Percentiles rank a stretch among this genome's conserved stretches.
Evolutionary conservation across 2,329 filamentous ascomycete genomes (phyloP).

Genomic region (Xylaria sp.): DNA sequence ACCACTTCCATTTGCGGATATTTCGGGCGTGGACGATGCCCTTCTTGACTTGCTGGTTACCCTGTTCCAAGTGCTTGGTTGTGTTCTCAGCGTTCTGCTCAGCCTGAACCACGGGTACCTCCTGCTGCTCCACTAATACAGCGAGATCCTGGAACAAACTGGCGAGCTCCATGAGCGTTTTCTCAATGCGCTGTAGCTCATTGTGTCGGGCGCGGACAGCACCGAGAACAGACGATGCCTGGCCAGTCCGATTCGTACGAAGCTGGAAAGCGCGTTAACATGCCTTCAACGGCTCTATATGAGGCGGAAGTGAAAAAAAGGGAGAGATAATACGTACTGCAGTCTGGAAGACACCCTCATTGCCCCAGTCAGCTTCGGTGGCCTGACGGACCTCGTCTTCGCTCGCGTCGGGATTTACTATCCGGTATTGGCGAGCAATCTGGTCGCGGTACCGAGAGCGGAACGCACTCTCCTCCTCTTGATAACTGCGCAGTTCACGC

Average conservation of each 20-base stretch:
- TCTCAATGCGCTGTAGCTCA: conserved; percentile 83
- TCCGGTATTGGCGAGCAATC: conserved; percentile 82
- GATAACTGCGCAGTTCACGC: conserved; percentile 75
- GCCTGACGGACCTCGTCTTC: conserved; percentile 78
- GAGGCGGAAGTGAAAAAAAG: background rate
- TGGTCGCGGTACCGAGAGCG: conserved; percentile 78
- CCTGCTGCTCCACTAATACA: conserved; percentile 78
- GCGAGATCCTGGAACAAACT: conserved; percentile 79
- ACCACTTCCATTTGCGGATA: conserved; percentile 84
- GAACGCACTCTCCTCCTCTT: conserved; percentile 77
- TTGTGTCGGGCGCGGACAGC: conserved; percentile 85
- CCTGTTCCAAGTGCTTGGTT: conserved; percentile 73
- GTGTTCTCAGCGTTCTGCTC: conserved; percentile 75
- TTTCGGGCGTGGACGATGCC: conserved; percentile 74
- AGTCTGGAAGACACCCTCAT: conserved; percentile 84
- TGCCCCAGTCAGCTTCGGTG: conserved; percentile 76
- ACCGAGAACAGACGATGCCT: conserved; percentile 78
- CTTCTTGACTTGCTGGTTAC: conserved; percentile 74
- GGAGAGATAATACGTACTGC: conserved; percentile 62
- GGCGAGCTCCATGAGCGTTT: conserved; percentile 76
- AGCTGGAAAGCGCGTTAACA: conserved; percentile 61
- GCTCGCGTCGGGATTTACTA: conserved; percentile 83
- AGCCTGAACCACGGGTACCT: conserved; percentile 68
- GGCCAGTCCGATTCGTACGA: conserved; percentile 77
- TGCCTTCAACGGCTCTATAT: background rate